A percentile compares a stretch with the other conserved stretches of the same genome.
These are phyloP conservation scores for Loxodes magnus DNA, from an alignment of 73 alveolate genomes.

Conservation along the genomic window DNA sequence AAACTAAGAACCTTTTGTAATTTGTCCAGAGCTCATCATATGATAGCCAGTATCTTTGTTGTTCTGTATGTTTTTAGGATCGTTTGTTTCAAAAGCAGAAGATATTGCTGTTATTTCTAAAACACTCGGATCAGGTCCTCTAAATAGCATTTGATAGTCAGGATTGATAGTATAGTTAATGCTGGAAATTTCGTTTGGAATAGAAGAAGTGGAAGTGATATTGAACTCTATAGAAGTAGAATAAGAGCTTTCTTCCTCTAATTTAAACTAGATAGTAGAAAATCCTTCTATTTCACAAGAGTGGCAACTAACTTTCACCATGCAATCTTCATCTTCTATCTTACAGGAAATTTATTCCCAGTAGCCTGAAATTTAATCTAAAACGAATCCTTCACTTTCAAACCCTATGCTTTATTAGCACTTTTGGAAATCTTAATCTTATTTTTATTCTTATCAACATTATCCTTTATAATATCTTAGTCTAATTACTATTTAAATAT, in stretches of 20 bases:
- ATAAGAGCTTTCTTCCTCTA: not conserved
- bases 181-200: constrained; percentile 2
- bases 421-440: not conserved
- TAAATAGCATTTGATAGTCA: not conserved
- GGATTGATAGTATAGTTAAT: not conserved
- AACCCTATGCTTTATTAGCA: not conserved
- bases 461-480: not conserved
- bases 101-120: not conserved
- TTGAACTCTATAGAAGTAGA: not conserved
- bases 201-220: not conserved
- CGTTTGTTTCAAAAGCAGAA: not conserved
- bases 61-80: too few relatives aligned
- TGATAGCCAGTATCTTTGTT: too few relatives aligned
- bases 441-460: not conserved
- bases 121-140: not conserved
- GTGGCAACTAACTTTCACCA: not conserved
- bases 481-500: not conserved
- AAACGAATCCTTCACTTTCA: too few relatives aligned
- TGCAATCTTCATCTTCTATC: not conserved
- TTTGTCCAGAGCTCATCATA: too few relatives aligned
- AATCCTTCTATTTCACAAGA: not conserved
- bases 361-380: too few relatives aligned
- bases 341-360: too few relatives aligned
- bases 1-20: too few relatives aligned
- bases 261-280: not conserved